Base-by-base conservation (phyloP, 805 yeast genomes). In the Candida germanica region DNA sequence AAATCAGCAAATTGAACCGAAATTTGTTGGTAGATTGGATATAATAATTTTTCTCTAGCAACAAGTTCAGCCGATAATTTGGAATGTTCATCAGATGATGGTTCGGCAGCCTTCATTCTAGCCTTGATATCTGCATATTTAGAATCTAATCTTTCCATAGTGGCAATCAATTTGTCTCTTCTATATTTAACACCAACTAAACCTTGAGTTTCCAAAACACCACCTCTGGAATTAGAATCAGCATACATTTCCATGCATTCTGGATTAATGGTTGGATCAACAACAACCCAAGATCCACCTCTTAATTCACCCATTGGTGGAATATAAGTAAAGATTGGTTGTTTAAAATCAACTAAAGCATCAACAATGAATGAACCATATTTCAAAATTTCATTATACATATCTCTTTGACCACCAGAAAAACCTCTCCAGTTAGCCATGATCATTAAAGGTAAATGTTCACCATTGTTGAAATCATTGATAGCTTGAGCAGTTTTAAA, bases 201-300 rank as follows among this genome's bases (percentile, higher is more conserved):
- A 63, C 98, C 98, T 59, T 91, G 96, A 35, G 98, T 98, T 69
- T 93, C 98, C 59, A 94, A 73, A 41, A 93, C 96, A 80, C 98
- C 98, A 26, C 88, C 98, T 61, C 99, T 79, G 8, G 98, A 76
- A 36, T 93, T 93, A 33, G 78, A 83, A 63, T 94, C 98, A 15
- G 98, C 98, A 54, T 91, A 93, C 97, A 93, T 91, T 70, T 93
- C 99, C 96, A 93, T 94, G 86, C 87, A 87, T 45, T 89, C 97
- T 31, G 84, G 65, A 64, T 94, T 93, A 69, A 93, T 93, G 33
- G 97, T 87, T 47, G 98, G 97, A 66, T 93, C 99, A 59, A 93
- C 96, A 50, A 93, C 99, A 38, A 94, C 99, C 99, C 99, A 93
- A 17, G 98, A 91, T 61, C 99, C 99, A 73, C 99, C 99, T 77